Percentiles rank a stretch among this genome's conserved stretches.
These are phyloP conservation scores for Zymoseptoria crescenta DNA, from an alignment of 2,329 filamentous ascomycete genomes.

Conservation along the genomic window DNA sequence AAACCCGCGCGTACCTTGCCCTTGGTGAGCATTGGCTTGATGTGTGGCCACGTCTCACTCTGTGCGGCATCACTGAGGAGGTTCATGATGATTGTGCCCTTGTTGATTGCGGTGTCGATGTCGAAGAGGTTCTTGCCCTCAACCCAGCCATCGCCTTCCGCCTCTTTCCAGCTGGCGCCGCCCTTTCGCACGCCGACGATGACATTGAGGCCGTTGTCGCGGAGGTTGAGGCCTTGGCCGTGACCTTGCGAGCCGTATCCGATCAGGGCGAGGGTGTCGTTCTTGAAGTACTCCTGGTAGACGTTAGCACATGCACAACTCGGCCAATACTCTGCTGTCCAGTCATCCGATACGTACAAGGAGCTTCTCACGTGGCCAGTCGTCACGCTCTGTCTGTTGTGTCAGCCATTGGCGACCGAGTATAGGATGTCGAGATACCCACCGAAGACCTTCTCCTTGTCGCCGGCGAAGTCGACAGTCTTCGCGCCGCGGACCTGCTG, in stretches of 20 bases:
- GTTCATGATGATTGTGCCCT: slow-evolving; percentile 98
- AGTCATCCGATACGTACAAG: slow-evolving; percentile 52
- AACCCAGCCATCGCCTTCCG: slow-evolving; percentile 93
- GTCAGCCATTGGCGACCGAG: slow-evolving; percentile 23
- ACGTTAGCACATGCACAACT: slow-evolving; percentile 21
- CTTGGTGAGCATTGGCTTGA: slow-evolving; percentile 97
- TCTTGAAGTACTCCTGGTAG: slow-evolving; percentile 92
- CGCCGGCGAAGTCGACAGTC: slow-evolving; percentile 97
- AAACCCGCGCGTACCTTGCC: slow-evolving; percentile 66
- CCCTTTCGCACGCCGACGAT: slow-evolving; percentile 98
- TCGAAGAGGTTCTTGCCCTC: slow-evolving; percentile 98
- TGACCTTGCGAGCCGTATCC: slow-evolving; percentile 98
- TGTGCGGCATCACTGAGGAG: slow-evolving; percentile 95
- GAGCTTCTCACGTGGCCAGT: slow-evolving; percentile 99
- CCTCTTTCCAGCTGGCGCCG: slow-evolving; percentile 97
- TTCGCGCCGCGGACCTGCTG: slow-evolving; percentile 73
- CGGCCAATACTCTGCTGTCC: neutral
- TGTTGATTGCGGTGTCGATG: slow-evolving; percentile 88
- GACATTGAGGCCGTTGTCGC: slow-evolving; percentile 98
- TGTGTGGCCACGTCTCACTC: slow-evolving; percentile 95
- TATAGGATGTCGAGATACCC: slow-evolving; percentile 27
- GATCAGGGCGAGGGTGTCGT: slow-evolving; percentile 98
- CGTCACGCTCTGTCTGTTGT: slow-evolving; percentile 68
- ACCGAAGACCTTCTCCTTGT: slow-evolving; percentile 93
- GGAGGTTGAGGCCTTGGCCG: slow-evolving; percentile 98